Evolutionary conservation across 371 early-diverging fungal species (phyloP).

Genomic region (Circinella umbellata): DNA sequence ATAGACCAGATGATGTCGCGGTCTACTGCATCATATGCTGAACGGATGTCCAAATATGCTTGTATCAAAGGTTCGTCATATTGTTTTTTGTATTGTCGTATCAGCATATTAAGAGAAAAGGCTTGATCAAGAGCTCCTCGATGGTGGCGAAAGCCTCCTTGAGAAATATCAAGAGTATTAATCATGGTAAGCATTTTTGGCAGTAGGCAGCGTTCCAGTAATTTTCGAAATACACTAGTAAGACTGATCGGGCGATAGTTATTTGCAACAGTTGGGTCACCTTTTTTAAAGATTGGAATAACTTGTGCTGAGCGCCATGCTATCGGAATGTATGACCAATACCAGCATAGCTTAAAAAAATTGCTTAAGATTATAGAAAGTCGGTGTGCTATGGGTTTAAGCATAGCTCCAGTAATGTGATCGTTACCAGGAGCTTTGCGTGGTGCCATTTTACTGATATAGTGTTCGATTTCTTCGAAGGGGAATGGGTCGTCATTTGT

Average conservation of each 20-base stretch:
- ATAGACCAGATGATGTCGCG: slow-evolving; percentile 21
- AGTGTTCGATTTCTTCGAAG: background rate
- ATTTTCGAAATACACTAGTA: slow-evolving; percentile 22
- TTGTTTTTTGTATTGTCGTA: background rate
- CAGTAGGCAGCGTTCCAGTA: slow-evolving; percentile 19
- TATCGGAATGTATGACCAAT: slow-evolving; percentile 23
- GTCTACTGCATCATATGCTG: slow-evolving; percentile 25
- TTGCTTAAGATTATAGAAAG: slow-evolving; percentile 10
- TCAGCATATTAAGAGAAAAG: slow-evolving; percentile 20
- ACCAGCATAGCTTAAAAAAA: slow-evolving; percentile 27
- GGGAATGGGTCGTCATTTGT: background rate
- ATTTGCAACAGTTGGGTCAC: slow-evolving; percentile 10
- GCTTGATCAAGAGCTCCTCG: slow-evolving; percentile 31
- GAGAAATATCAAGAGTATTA: slow-evolving; percentile 21
- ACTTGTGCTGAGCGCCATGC: slow-evolving; percentile 33
- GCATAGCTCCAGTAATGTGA: slow-evolving; percentile 32
- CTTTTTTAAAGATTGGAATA: slow-evolving; percentile 31
- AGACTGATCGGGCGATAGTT: slow-evolving; percentile 28
- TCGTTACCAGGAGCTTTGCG: slow-evolving; percentile 30
- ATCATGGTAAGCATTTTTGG: slow-evolving; percentile 3
- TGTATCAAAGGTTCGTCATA: slow-evolving; percentile 11
- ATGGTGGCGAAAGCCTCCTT: slow-evolving; percentile 25
- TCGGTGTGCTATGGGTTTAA: slow-evolving; percentile 14
- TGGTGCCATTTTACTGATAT: slow-evolving; percentile 4
- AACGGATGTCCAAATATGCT: slow-evolving; percentile 31